Percentiles rank a stretch among this genome's conserved stretches.
Conservation (phyloP, 176 grass and related monocot genomes). For the Triticum monococcum region DNA sequence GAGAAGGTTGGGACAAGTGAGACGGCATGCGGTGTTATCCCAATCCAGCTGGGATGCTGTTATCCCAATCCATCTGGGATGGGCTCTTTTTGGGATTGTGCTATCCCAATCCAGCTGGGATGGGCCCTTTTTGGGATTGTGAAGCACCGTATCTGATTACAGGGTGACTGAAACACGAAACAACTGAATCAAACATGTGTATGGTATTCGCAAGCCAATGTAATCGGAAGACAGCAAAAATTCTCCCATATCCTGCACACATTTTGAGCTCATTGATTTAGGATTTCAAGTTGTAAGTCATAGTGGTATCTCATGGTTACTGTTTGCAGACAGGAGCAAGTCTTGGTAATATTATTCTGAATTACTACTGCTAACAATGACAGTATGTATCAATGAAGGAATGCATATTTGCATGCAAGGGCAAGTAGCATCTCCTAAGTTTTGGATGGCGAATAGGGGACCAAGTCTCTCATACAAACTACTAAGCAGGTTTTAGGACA, state of each 20-base stretch:
- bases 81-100: too few species aligned
- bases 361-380: constrained; percentile 20
- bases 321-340: constrained; percentile 8
- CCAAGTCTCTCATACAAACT: constrained; percentile 36
- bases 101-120: too few species aligned
- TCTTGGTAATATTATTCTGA: constrained; percentile 9
- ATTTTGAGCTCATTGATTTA: constrained; percentile 1
- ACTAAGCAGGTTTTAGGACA: constrained; percentile 34
- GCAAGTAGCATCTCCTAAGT: not conserved
- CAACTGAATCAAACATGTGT: too few species aligned
- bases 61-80: too few species aligned
- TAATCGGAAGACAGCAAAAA: too few species aligned
- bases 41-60: too few species aligned
- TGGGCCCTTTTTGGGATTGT: too few species aligned
- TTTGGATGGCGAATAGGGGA: constrained; percentile 38
- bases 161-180: too few species aligned
- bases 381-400: not conserved
- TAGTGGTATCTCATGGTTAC: not conserved
- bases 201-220: too few species aligned
- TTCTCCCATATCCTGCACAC: not conserved
- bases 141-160: too few species aligned
- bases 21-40: too few species aligned
- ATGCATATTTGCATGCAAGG: constrained; percentile 9
- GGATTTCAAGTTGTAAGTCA: not conserved
- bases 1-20: too few species aligned